These are phyloP conservation scores for Phialocephala sp. DNA, from an alignment of 2,329 filamentous ascomycete genomes.

Conservation along the genomic window DNA sequence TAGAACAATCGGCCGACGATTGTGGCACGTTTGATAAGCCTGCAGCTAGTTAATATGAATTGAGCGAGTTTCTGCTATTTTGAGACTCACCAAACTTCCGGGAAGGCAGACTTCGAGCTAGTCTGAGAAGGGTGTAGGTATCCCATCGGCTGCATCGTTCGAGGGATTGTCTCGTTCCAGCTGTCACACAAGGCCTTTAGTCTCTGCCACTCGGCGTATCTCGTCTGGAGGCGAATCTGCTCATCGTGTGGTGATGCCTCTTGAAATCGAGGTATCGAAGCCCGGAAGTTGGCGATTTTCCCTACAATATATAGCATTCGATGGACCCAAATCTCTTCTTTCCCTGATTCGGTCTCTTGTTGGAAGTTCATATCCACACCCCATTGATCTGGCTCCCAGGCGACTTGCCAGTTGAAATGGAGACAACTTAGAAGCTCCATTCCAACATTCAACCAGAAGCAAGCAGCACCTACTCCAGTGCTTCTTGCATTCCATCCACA, in stretches of 20 bases:
- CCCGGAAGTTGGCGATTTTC: slow-evolving; percentile 85
- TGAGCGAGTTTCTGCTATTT: slow-evolving; percentile 10
- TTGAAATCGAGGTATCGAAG: slow-evolving; percentile 67
- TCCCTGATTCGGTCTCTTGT: slow-evolving; percentile 60
- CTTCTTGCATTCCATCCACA: slow-evolving; percentile 86
- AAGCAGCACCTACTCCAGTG: slow-evolving; percentile 80
- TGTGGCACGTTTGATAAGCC: slow-evolving; percentile 82
- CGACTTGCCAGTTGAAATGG: slow-evolving; percentile 83
- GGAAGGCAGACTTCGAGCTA: slow-evolving; percentile 75
- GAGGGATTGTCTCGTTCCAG: slow-evolving; percentile 80
- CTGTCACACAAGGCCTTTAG: slow-evolving; percentile 82
- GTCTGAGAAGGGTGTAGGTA: slow-evolving; percentile 74
- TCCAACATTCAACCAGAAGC: slow-evolving; percentile 92
- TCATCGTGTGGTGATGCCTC: slow-evolving; percentile 66
- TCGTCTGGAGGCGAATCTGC: slow-evolving; percentile 65
- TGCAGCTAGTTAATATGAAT: slow-evolving; percentile 45
- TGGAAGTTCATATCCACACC: slow-evolving; percentile 79
- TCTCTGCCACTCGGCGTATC: slow-evolving; percentile 77
- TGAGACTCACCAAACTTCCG: slow-evolving; percentile 76
- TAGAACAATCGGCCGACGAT: slow-evolving; percentile 87
- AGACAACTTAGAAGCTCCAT: slow-evolving; percentile 91
- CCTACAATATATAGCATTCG: slow-evolving; percentile 88
- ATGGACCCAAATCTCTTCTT: slow-evolving; percentile 86
- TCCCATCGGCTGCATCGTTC: slow-evolving; percentile 86
- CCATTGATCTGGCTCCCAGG: slow-evolving; percentile 92